Evolutionary conservation across 441 rosid species (phyloP), one percentile per base, ranked within the genome.

Genomic region (Sinapis alba): DNA sequence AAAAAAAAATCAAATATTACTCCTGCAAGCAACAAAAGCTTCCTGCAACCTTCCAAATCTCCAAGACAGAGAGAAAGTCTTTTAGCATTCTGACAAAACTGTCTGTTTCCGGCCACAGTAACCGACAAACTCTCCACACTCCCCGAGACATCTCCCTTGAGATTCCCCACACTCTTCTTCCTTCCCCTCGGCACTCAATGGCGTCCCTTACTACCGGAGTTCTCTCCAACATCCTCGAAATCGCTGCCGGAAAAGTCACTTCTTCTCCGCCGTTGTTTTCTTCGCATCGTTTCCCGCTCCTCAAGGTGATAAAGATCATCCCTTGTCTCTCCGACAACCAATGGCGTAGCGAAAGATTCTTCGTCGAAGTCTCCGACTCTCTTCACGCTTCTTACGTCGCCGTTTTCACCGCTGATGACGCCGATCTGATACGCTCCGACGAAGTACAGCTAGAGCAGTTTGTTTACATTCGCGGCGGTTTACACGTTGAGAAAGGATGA

Each of bases 311-410:
- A 5, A 86, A 84, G 78, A 86, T 86, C 64, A 77, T 84, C 10
- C 86, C 90, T 0, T 81, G 85, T 19, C 79, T 78, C 68, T 76
- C 81, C 15, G 85, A 84, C n/a, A 68, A 86, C 66, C 90, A 80
- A 12, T 86, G 86, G 84, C 81, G 83, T 24, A 83, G 78, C 81
- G 79, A 74, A 26, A 80, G 82, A 1, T 86, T 86, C 83, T 86
- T 84, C 69, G 15, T 86, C 74, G 84, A 83, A 77, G 79, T 86
- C 69, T 84, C 90, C 12, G 90, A 84, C 72, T 86, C 90, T 59
- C 82, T 81, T 32, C 88, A 86, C 73, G 79, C 83, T 7, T 82
- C 88, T 47, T 84, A 83, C 69, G 90, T 84, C 27, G 80, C 85
- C 34, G 73, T 86, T 72, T 60, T 79, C 24, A 61, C 78, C 11